Base-by-base conservation (phyloP, 306 rosid species). In the Pachyrhizus erosus region DNA sequence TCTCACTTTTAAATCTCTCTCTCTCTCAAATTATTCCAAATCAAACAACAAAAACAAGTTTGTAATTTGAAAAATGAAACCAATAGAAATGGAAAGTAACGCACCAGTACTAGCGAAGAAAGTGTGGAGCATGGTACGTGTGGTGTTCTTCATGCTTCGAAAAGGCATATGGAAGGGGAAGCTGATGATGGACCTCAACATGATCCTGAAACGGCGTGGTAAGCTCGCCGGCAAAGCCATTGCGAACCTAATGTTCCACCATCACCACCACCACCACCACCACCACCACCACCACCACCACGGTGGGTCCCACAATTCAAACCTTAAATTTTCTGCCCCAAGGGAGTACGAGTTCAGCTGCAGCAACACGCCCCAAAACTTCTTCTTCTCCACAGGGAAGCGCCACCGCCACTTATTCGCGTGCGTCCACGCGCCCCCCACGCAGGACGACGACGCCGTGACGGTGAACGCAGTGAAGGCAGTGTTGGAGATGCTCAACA, bases 261-360 rank as follows among this genome's bases (percentile, higher is more conserved):
- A 88, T 82, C 85, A 85, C 89, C 75, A 37, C 42, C 1, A 57
- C 85, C 69, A 10, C 64, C 90, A 88, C 84, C 85, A 85, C 89
- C 75, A 37, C n/a, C n/a, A n/a, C 79, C 90, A 88, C 84, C 85
- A 85, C 89, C 75, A 37, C 42, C 1, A 57, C 85, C 69, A 10
- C 64, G 15, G 9, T 13, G 34, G 1, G 9, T 58, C 66, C 37
- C 4, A 46, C 73, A n/a, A 48, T n/a, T 10, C 49, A 0, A 73
- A 21, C 70, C n/a, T 51, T 0, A 78, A 49, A 3, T 71, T 74
- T 86, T 82, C 81, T 1, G 80, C 90, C 21, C 76, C 76, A 2
- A 83, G 89, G 10, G 97, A 96, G 37, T 96, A 96, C 61, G 99
- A 96, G 80, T 96, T 96, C 93, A 96, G 98, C 88, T 92, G 98